Evolutionary conservation across 2,329 filamentous ascomycete species (phyloP), one percentile per base, ranked within the genome.

Genomic region (Pyrenophora teres): DNA sequence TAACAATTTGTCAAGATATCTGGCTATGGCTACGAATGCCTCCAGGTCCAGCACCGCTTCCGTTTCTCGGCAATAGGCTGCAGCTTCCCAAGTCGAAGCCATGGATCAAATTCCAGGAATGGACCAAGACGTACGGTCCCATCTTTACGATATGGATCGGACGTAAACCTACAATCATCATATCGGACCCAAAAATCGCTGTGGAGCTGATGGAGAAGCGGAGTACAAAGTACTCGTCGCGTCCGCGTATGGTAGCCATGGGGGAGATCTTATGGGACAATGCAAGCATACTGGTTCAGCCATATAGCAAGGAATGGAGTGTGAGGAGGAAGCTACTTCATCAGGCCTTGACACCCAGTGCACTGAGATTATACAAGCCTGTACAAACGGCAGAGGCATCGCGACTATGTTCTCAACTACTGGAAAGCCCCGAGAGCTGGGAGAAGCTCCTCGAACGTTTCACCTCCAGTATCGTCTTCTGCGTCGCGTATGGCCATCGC

Each of bases 61-160:
- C 77, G 2, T 78, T 80, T 62, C 56, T 80, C 13, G 78, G 70
- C 38, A 73, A 72, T 52, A 71, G 70, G 23, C 54, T 66, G 19
- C 63, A 70, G 33, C 59, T 71, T 3, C 61, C 67, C n/a, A 65
- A 64, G 37, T 62, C 66, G n/a, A 60, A 64, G 38, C 69, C 69
- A 35, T 72, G 70, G 70, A 59, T 70, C 40, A 65, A 71, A 44
- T 71, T 80, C 63, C 65, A 78, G 54, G 61, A 74, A 47, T 79
- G 77, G 77, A 74, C 75, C 8, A 69, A 73, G 39, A 61, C 36
- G 19, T 80, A 80, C 54, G 78, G 78, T 0, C 76, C 77, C 3
- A 78, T 80, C 41, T 79, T 76, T 62, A 80, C 78, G 2, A 71
- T 80, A 52, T 79, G 77, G 77, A 75, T 79, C 21, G 77, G 77